Evolutionary conservation across 1,139 yeast species (phyloP).

Genomic region (Saccharomyces hybrid): DNA sequence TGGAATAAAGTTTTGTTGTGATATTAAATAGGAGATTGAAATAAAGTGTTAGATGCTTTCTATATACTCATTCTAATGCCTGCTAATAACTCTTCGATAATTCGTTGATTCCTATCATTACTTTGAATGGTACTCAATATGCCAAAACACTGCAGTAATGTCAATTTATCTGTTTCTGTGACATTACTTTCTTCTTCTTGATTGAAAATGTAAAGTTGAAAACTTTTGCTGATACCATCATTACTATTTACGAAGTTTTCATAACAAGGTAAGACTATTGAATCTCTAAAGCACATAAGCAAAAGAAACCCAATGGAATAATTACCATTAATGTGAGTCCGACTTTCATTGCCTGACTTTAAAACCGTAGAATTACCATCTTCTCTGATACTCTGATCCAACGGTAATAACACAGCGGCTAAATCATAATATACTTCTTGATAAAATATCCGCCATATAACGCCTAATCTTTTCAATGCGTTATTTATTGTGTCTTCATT

Average conservation of each 20-base stretch:
- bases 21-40: background rate
- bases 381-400: conserved; percentile 34
- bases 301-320: conserved; percentile 29
- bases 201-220: conserved; percentile 28
- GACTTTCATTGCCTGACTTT: conserved; percentile 29
- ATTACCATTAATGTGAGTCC: conserved; percentile 27
- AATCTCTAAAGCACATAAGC: conserved; percentile 41
- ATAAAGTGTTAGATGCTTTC: background rate
- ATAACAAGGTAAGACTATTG: conserved; percentile 42
- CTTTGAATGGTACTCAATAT: conserved; percentile 44
- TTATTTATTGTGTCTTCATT: conserved; percentile 28
- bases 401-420: conserved; percentile 51
- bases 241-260: conserved; percentile 32
- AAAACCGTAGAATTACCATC: conserved; percentile 13
- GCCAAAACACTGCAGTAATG: conserved; percentile 50
- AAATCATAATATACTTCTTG: conserved; percentile 47
- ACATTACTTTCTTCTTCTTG: conserved; percentile 30
- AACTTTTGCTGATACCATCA: conserved; percentile 28
- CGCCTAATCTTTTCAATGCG: conserved; percentile 33
- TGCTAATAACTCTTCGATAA: conserved; percentile 40
- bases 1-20: conserved; percentile 18
- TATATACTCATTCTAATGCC: conserved; percentile 31
- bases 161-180: conserved; percentile 32
- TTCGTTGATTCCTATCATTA: conserved; percentile 43
- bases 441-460: conserved; percentile 51